A percentile compares a stretch with the other conserved stretches of the same genome.
These are phyloP conservation scores for Sarocladiaceae sp. DNA, from an alignment of 2,329 filamentous ascomycete species.

Conservation along the genomic window DNA sequence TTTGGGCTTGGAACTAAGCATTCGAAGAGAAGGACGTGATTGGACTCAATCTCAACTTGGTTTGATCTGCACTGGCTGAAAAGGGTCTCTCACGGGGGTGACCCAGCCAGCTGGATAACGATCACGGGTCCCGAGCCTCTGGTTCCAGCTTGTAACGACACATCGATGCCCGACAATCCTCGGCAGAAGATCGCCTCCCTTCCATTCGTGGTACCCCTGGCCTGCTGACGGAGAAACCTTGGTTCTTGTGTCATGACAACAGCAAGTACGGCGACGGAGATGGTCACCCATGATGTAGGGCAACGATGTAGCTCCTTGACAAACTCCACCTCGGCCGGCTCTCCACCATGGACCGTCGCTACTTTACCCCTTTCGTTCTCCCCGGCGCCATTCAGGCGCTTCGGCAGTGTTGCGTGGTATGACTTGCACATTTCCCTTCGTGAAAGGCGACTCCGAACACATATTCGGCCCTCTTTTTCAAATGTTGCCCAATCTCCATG, in stretches of 20 bases:
- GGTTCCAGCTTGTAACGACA: not conserved
- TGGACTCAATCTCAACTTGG: not conserved
- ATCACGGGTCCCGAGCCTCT: not conserved
- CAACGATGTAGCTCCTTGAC: constrained; percentile 1
- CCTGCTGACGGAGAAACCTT: not conserved
- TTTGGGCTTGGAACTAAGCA: constrained; percentile 2
- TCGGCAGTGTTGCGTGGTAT: not conserved
- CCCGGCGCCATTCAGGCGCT: not conserved
- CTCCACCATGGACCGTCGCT: not conserved
- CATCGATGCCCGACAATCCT: not conserved
- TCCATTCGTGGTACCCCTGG: not conserved
- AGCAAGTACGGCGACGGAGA: not conserved
- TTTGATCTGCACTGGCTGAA: constrained; percentile 8
- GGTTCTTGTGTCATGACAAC: not conserved
- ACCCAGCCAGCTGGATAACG: constrained; percentile 4
- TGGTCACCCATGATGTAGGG: not conserved
- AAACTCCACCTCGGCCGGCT: not conserved
- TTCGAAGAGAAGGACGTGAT: not conserved
- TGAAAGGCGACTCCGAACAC: not conserved
- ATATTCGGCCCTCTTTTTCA: not conserved
- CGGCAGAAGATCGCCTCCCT: not conserved
- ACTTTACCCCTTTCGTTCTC: constrained; percentile 4
- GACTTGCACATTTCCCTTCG: constrained; percentile 2
- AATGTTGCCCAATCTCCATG: constrained; percentile 6
- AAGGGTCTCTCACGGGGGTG: not conserved